These are phyloP conservation scores for Lepiota venenata DNA, from an alignment of 768 basidiomycete species.

Conservation along the genomic window DNA sequence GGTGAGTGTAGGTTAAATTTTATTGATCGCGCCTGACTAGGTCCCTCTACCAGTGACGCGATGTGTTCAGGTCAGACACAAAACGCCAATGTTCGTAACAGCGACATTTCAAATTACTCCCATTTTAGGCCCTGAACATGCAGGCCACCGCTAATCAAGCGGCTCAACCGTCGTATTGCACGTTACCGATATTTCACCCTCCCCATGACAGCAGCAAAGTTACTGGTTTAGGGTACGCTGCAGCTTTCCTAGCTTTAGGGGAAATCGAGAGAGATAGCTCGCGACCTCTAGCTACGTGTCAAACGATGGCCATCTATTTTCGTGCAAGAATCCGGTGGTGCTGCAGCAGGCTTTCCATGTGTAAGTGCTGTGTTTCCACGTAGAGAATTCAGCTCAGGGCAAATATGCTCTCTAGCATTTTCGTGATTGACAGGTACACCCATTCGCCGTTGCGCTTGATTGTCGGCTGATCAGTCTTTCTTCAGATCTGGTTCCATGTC, in stretches of 20 bases:
- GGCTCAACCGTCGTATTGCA: constrained; percentile 51
- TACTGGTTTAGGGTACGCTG: constrained; percentile 9
- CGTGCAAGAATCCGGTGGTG: constrained; percentile 49
- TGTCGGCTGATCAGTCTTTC: constrained; percentile 1
- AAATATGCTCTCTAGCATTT: constrained; percentile 19
- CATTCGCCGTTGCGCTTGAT: background rate
- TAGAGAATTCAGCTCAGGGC: background rate
- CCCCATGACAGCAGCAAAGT: constrained; percentile 12
- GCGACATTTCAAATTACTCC: background rate
- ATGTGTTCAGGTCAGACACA: constrained; percentile 43
- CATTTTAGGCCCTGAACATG: constrained; percentile 47
- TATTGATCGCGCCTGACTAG: background rate
- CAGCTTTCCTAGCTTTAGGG: background rate
- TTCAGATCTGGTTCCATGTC: constrained; percentile 52
- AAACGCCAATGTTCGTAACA: background rate
- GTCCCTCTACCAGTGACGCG: constrained; percentile 33
- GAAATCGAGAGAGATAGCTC: background rate
- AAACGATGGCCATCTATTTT: constrained; percentile 52
- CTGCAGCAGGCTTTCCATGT: constrained; percentile 58
- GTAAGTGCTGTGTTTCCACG: constrained; percentile 30
- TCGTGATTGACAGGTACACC: constrained; percentile 48
- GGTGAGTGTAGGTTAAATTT: constrained; percentile 29
- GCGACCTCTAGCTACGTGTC: constrained; percentile 41
- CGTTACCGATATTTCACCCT: constrained; percentile 50
- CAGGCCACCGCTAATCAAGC: constrained; percentile 29